Conservation (phyloP, 2,329 filamentous ascomycete genomes). For the Aureobasidium sp. region DNA sequence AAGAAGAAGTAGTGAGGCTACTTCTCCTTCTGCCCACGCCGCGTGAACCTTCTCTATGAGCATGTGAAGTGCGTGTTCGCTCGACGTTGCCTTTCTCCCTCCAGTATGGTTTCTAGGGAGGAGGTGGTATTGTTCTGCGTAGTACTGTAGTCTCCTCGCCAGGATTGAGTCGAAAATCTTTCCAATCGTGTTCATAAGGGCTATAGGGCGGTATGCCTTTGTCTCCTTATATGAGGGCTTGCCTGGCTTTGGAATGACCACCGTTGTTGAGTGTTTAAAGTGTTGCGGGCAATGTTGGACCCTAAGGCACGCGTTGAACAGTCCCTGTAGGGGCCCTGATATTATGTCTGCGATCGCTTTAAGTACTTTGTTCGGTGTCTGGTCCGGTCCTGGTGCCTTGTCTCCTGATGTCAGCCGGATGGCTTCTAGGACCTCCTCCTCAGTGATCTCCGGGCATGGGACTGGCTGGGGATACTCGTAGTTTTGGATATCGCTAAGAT, state of each 20-base stretch:
- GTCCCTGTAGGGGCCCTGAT: background rate
- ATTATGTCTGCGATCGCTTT: constrained; percentile 13
- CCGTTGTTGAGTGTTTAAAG: constrained; percentile 15
- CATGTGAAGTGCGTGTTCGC: constrained; percentile 22
- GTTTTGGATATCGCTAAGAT: no score
- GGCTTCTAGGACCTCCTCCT: no score
- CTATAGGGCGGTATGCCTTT: constrained; percentile 23
- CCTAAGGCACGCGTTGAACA: constrained; percentile 18
- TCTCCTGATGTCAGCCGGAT: no score
- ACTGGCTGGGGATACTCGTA: no score
- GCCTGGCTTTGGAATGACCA: constrained; percentile 3
- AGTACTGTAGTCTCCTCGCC: constrained; percentile 16
- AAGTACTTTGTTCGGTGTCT: constrained; percentile 12
- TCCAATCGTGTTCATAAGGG: constrained; percentile 22
- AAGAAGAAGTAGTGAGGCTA: constrained; percentile 24
- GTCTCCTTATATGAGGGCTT: constrained; percentile 22
- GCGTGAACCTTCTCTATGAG: constrained; percentile 21
- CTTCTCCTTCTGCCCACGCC: constrained; percentile 17
- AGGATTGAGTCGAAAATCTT: constrained; percentile 24
- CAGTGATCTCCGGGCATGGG: no score
- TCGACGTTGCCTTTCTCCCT: constrained; percentile 19
- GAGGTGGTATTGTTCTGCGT: constrained; percentile 17
- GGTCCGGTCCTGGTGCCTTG: constrained; percentile 12
- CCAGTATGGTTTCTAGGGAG: constrained; percentile 23
- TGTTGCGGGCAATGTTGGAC: constrained; percentile 16